phyloP scores from a whole-genome alignment of 345 rosid genomes.

The Hypericum androsaemum region DNA sequence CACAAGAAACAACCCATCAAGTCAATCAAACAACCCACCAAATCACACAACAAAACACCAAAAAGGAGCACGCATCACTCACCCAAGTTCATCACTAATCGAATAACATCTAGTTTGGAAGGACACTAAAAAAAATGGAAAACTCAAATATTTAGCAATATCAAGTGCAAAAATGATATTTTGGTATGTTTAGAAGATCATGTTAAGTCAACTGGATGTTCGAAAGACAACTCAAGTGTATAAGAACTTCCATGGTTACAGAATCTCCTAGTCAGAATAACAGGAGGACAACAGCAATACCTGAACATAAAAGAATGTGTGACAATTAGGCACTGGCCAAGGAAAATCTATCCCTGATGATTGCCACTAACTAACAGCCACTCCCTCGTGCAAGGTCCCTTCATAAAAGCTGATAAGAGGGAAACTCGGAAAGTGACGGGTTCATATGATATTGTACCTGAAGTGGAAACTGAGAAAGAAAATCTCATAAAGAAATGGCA shows the following conservation, averaged over 20 bases:
- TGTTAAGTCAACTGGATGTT: too few species aligned
- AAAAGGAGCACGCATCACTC: too few species aligned
- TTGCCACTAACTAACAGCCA: slow-evolving; percentile 87
- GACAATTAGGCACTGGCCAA: slow-evolving; percentile 97
- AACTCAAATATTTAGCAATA: background rate
- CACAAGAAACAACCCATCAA: background rate
- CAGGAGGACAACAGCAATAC: slow-evolving; percentile 19
- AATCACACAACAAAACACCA: background rate
- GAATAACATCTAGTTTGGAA: background rate
- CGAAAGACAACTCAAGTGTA: too few species aligned
- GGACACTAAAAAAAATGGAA: background rate
- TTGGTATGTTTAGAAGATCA: too few species aligned
- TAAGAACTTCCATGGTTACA: too few species aligned
- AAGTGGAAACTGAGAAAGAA: background rate
- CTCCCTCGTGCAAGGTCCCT: slow-evolving; percentile 98
- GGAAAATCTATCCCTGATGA: slow-evolving; percentile 95
- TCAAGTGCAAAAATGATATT: too few species aligned
- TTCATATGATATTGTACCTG: slow-evolving; percentile 99
- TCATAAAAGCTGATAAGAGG: slow-evolving; percentile 96
- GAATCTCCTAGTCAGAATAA: background rate
- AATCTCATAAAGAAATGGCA: slow-evolving; percentile 10
- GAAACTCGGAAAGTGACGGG: slow-evolving; percentile 93
- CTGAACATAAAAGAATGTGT: slow-evolving; percentile 99
- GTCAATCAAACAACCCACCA: background rate
- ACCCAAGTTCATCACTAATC: slow-evolving; percentile 22